Percentiles rank a stretch among this genome's conserved stretches.
Evolutionary conservation across 331 rosid genomes (phyloP).

Genomic region (Arachis monticola): DNA sequence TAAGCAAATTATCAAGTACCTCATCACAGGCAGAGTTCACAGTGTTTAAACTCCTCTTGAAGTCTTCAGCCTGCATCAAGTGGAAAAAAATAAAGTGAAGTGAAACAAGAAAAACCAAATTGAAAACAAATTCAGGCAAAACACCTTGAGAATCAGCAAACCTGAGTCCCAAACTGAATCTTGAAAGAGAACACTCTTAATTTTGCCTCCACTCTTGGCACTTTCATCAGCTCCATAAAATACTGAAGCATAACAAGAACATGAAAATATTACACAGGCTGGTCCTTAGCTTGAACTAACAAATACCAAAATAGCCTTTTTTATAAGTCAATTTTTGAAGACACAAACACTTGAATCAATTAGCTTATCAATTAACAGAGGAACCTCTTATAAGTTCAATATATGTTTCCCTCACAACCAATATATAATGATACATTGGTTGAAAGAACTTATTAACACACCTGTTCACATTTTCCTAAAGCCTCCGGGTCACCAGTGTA

Average conservation of each 20-base stretch:
- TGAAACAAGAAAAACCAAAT: conserved; percentile 34
- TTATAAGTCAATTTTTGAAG: neutral
- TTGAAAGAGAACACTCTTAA: conserved; percentile 91
- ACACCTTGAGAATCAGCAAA: conserved; percentile 52
- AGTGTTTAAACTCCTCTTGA: conserved; percentile 69
- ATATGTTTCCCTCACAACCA: conserved; percentile 12
- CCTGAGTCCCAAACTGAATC: conserved; percentile 90
- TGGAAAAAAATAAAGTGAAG: conserved; percentile 37
- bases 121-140: conserved; percentile 25
- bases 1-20: conserved; percentile 53
- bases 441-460: conserved; percentile 45
- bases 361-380: neutral
- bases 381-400: conserved; percentile 12
- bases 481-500: conserved; percentile 51
- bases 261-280: neutral
- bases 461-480: conserved; percentile 83
- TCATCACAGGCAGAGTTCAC: conserved; percentile 84
- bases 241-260: conserved; percentile 61
- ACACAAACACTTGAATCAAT: conserved; percentile 8
- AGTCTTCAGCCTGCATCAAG: conserved; percentile 72
- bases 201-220: conserved; percentile 95
- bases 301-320: conserved; percentile 16
- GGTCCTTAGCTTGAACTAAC: conserved; percentile 24
- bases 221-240: conserved; percentile 95
- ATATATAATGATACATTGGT: conserved; percentile 19